Conservation (phyloP, 2,329 filamentous ascomycete genomes). For the Alternaria viburni region DNA sequence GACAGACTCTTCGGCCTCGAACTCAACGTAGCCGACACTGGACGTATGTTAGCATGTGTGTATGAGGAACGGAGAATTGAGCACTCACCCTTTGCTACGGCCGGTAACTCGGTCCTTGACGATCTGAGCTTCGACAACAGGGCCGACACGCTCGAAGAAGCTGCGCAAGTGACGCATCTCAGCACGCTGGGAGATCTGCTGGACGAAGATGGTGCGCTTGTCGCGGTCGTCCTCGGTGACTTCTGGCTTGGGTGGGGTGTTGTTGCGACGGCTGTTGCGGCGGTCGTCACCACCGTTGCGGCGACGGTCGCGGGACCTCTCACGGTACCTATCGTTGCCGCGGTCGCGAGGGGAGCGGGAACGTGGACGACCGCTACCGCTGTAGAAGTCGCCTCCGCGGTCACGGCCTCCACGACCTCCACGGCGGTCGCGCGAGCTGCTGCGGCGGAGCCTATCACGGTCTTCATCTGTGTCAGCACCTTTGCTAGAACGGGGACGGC, state of each 20-base stretch:
- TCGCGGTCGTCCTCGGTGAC: conserved; percentile 95
- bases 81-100: conserved; percentile 89
- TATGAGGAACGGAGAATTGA: neutral
- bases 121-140: conserved; percentile 96
- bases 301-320: conserved; percentile 55
- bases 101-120: conserved; percentile 97
- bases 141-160: conserved; percentile 94
- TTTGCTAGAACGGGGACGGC: conserved; percentile 40
- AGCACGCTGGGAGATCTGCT: conserved; percentile 93
- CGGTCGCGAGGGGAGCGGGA: conserved; percentile 50
- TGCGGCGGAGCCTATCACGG: conserved; percentile 42
- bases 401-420: conserved; percentile 32
- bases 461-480: conserved; percentile 48
- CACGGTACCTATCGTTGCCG: conserved; percentile 52
- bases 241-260: conserved; percentile 66
- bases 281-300: conserved; percentile 56
- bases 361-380: conserved; percentile 43
- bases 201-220: conserved; percentile 95
- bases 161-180: conserved; percentile 89
- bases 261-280: conserved; percentile 43
- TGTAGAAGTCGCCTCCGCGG: conserved; percentile 50
- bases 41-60: conserved; percentile 46
- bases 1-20: conserved; percentile 94
- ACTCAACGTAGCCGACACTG: conserved; percentile 99
- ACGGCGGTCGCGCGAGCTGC: conserved; percentile 37